Conservation (phyloP, 257 asterid species). For the Forsythia viridissima region DNA sequence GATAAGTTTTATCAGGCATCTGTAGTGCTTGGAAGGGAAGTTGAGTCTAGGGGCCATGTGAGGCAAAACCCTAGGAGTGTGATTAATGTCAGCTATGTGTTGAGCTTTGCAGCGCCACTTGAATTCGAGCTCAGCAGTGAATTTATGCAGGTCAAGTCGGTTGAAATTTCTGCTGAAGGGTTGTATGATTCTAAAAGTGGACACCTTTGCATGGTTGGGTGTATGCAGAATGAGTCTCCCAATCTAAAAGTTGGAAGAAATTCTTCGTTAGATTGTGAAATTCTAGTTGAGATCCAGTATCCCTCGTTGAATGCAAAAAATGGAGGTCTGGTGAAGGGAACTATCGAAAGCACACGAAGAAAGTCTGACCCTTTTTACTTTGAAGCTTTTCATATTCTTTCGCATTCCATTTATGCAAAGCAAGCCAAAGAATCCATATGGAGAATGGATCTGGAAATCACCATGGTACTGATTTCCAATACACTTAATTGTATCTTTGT, state of each 20-base stretch:
- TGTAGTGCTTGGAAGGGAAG: conserved; percentile 19
- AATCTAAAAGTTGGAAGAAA: conserved; percentile 31
- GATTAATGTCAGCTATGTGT: conserved; percentile 60
- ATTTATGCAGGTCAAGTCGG: conserved; percentile 33
- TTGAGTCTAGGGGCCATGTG: conserved; percentile 29
- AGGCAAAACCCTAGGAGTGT: conserved; percentile 35
- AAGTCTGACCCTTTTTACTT: conserved; percentile 63
- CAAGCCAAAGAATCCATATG: conserved; percentile 77
- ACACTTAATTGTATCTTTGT: conserved; percentile 69
- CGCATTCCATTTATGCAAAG: conserved; percentile 55
- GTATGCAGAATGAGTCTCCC: conserved; percentile 55
- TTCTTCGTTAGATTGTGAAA: conserved; percentile 62
- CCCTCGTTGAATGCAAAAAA: conserved; percentile 48
- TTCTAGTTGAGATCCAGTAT: conserved; percentile 61
- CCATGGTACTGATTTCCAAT: conserved; percentile 76
- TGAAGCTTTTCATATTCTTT: conserved; percentile 58
- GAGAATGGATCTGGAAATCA: conserved; percentile 91
- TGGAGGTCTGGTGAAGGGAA: conserved; percentile 54
- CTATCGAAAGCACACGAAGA: conserved; percentile 65
- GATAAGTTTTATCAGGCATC: conserved; percentile 31
- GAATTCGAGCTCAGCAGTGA: conserved; percentile 54
- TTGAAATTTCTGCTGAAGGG: conserved; percentile 82
- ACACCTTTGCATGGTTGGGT: conserved; percentile 86
- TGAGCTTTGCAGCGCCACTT: conserved; percentile 41
- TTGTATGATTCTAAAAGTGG: conserved; percentile 62